A percentile compares a stretch with the other conserved stretches of the same genome.
Conservation (phyloP, 352 stramenopile species). For the Globisporangium spiculum region DNA sequence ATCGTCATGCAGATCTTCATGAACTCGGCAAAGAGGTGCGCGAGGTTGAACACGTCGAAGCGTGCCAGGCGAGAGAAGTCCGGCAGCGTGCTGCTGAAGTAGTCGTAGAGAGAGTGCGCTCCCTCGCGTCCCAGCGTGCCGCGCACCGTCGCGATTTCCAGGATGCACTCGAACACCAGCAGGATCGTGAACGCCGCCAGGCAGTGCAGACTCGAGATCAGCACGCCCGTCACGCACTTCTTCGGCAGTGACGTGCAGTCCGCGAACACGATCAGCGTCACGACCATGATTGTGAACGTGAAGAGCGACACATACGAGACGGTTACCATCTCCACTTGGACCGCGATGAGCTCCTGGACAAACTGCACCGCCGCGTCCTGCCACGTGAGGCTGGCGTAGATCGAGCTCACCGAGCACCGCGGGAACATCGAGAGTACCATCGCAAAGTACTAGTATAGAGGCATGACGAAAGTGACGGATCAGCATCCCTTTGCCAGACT, state of each 20-base stretch:
- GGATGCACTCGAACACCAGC: constrained; percentile 76
- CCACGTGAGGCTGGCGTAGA: constrained; percentile 61
- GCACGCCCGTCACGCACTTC: constrained; percentile 43
- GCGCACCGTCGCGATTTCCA: constrained; percentile 67
- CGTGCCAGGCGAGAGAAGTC: constrained; percentile 58
- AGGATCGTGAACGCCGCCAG: constrained; percentile 70
- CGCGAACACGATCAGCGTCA: constrained; percentile 61
- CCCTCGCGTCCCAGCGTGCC: constrained; percentile 63
- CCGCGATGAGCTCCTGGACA: constrained; percentile 41
- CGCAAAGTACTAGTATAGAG: constrained; percentile 64
- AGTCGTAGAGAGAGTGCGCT: constrained; percentile 69
- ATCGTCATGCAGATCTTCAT: constrained; percentile 81
- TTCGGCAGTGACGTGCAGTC: constrained; percentile 72
- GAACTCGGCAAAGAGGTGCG: constrained; percentile 60
- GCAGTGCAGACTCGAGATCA: constrained; percentile 55
- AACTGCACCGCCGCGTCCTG: constrained; percentile 41
- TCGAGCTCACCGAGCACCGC: constrained; percentile 77
- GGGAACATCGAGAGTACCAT: constrained; percentile 92
- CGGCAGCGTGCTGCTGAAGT: constrained; percentile 75
- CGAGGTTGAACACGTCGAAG: constrained; percentile 67
- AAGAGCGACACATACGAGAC: constrained; percentile 74
- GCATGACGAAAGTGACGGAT: neutral
- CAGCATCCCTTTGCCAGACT: too few relatives aligned
- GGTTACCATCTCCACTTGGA: constrained; percentile 71
- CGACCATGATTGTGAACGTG: constrained; percentile 53